Percentiles rank a stretch among this genome's conserved stretches.
Evolutionary conservation across 306 rosid genomes (phyloP).

Genomic region (Trifolium pratense): DNA sequence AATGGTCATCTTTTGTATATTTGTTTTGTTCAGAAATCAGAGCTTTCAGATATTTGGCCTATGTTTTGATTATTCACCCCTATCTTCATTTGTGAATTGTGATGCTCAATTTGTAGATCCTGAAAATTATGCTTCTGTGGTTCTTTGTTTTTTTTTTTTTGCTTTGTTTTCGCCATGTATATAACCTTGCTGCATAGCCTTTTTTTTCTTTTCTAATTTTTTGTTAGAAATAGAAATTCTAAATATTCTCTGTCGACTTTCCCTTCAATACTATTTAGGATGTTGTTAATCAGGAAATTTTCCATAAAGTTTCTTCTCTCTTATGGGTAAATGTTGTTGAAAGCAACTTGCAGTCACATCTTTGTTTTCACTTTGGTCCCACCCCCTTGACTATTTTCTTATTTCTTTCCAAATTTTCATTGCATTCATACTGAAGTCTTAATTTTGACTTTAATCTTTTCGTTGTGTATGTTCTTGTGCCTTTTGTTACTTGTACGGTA

Average conservation of each 20-base stretch:
- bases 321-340: slow-evolving; percentile 27
- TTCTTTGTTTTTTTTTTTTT: neutral
- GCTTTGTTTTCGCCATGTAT: slow-evolving; percentile 24
- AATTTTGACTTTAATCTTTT: neutral
- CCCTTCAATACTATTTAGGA: slow-evolving; percentile 12
- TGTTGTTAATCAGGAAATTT: slow-evolving; percentile 6
- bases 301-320: slow-evolving; percentile 20
- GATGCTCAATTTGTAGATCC: slow-evolving; percentile 5
- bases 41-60: slow-evolving; percentile 12
- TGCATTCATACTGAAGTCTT: slow-evolving; percentile 19
- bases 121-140: slow-evolving; percentile 10
- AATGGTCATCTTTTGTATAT: neutral
- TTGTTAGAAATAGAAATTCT: neutral
- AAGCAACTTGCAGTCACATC: slow-evolving; percentile 14
- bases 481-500: slow-evolving; percentile 5
- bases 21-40: slow-evolving; percentile 9
- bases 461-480: slow-evolving; percentile 4
- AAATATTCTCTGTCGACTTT: neutral
- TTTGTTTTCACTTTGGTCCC: slow-evolving; percentile 16
- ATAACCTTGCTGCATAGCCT: neutral
- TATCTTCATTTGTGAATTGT: too few species aligned
- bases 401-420: slow-evolving; percentile 32
- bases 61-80: neutral
- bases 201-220: neutral
- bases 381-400: slow-evolving; percentile 10